Percentiles rank a stretch among this genome's conserved stretches.
Evolutionary conservation across 2,329 filamentous ascomycete species (phyloP).

Genomic region (Spiromastix sp.): DNA sequence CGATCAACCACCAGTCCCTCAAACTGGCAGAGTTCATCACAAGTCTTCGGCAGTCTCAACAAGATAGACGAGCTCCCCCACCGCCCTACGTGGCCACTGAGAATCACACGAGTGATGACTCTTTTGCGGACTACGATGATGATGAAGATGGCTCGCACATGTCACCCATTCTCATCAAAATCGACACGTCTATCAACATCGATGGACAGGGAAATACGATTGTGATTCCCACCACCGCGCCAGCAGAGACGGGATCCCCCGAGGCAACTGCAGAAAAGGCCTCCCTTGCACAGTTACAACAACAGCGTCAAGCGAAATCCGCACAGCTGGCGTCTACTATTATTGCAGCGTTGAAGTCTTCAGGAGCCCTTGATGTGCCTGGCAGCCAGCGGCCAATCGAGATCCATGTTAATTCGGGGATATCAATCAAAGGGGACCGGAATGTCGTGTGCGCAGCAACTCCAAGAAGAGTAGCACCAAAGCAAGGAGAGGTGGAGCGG

Average conservation of each 20-base stretch:
- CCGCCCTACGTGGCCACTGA: slow-evolving; percentile 16
- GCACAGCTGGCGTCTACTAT: slow-evolving; percentile 17
- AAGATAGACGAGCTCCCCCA: slow-evolving; percentile 10
- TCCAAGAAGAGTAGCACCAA: background rate
- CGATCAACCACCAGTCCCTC: slow-evolving; percentile 17
- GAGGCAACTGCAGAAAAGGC: background rate
- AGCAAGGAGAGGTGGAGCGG: slow-evolving; percentile 1
- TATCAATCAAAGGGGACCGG: slow-evolving; percentile 19
- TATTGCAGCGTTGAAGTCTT: slow-evolving; percentile 15
- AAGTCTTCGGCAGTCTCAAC: slow-evolving; percentile 3
- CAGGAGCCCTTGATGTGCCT: slow-evolving; percentile 11
- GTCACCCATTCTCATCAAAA: slow-evolving; percentile 21
- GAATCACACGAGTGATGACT: background rate
- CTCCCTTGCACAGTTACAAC: slow-evolving; percentile 11
- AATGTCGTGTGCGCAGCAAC: slow-evolving; percentile 18
- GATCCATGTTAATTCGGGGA: slow-evolving; percentile 20
- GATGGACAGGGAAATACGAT: slow-evolving; percentile 25
- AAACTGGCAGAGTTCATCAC: slow-evolving; percentile 18
- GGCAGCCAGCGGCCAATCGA: slow-evolving; percentile 12
- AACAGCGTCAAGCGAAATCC: slow-evolving; percentile 16
- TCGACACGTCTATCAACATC: slow-evolving; percentile 26
- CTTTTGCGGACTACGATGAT: slow-evolving; percentile 9
- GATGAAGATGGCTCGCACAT: slow-evolving; percentile 11
- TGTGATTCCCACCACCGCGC: slow-evolving; percentile 13
- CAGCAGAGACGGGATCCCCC: background rate